Percentiles rank a stretch among this genome's conserved stretches.
Evolutionary conservation across 2,329 filamentous ascomycete species (phyloP).

Genomic region (Whalleya microplaca): DNA sequence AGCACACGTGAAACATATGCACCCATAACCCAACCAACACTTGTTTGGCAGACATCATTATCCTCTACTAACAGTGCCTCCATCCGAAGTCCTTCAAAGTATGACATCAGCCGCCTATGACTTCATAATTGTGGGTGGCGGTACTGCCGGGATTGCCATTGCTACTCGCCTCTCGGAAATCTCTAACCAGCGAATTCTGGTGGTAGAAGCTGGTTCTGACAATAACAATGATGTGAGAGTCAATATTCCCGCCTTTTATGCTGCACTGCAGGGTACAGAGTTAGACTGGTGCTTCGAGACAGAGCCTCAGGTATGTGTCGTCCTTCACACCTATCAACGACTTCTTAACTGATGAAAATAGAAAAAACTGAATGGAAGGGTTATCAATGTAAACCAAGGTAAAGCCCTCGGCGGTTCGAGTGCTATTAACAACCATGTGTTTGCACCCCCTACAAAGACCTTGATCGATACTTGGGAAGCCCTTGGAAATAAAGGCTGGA

Average conservation of each 20-base stretch:
- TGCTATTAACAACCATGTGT: conserved; percentile 28
- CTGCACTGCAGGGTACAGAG: conserved; percentile 5
- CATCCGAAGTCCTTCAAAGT: too few species aligned
- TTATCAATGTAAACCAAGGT: conserved; percentile 23
- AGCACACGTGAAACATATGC: too few species aligned
- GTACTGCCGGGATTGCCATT: conserved; percentile 21
- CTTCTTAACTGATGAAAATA: too few species aligned
- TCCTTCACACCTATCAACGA: not conserved
- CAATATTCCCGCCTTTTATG: conserved; percentile 13
- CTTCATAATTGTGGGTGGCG: conserved; percentile 15
- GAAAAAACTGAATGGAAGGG: not conserved
- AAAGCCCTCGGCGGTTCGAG: conserved; percentile 29
- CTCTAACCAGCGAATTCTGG: conserved; percentile 13
- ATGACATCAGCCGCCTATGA: conserved; percentile 4
- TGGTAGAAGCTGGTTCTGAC: conserved; percentile 23
- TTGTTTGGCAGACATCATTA: too few species aligned
- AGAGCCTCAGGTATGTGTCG: conserved; percentile 14
- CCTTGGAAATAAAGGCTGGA: conserved; percentile 27
- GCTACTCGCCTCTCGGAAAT: conserved; percentile 22
- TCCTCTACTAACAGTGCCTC: too few species aligned
- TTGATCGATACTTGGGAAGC: conserved; percentile 24
- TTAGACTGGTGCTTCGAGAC: conserved; percentile 18
- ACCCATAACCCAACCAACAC: too few species aligned
- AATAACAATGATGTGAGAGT: conserved; percentile 15
- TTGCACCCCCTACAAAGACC: conserved; percentile 16